Conservation (phyloP, 1,139 yeast genomes). For the Diutina ranongensis region DNA sequence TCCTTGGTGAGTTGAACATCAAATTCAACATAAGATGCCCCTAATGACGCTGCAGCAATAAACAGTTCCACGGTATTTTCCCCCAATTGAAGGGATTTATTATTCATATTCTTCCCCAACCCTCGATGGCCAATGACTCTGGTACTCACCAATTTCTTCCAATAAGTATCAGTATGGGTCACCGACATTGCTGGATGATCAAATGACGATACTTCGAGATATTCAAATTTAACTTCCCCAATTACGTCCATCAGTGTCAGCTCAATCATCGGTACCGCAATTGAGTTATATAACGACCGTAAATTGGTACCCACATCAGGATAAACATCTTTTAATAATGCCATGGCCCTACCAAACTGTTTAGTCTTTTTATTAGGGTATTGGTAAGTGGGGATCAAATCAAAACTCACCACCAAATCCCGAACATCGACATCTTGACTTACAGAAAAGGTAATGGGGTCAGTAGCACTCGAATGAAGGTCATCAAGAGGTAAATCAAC, state of each 20-base stretch:
- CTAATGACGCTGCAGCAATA: conserved; percentile 92
- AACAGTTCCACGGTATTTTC: conserved; percentile 94
- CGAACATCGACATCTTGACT: conserved; percentile 35
- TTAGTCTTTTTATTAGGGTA: conserved; percentile 25
- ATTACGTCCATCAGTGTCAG: conserved; percentile 59
- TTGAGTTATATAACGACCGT: conserved; percentile 53
- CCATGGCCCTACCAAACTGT: conserved; percentile 79
- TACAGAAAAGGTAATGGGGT: conserved; percentile 70
- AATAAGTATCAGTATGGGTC: conserved; percentile 69
- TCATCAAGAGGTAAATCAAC: conserved; percentile 82
- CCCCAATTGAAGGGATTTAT: conserved; percentile 80
- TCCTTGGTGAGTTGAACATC: conserved; percentile 97
- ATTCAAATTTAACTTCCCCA: conserved; percentile 71
- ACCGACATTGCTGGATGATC: conserved; percentile 59
- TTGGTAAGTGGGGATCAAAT: conserved; percentile 85
- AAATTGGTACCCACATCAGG: conserved; percentile 63
- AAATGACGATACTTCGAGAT: conserved; percentile 63
- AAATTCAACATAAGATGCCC: conserved; percentile 88
- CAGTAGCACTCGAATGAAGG: conserved; percentile 64
- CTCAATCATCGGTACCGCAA: conserved; percentile 74
- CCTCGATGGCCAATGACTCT: conserved; percentile 97
- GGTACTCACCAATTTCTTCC: conserved; percentile 85
- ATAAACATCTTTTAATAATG: conserved; percentile 50
- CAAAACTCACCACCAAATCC: conserved; percentile 62
- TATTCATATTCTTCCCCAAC: conserved; percentile 70